Evolutionary conservation across 2,329 filamentous ascomycete species (phyloP), one percentile per base, ranked within the genome.

Genomic region (Venturia oleaginea): DNA sequence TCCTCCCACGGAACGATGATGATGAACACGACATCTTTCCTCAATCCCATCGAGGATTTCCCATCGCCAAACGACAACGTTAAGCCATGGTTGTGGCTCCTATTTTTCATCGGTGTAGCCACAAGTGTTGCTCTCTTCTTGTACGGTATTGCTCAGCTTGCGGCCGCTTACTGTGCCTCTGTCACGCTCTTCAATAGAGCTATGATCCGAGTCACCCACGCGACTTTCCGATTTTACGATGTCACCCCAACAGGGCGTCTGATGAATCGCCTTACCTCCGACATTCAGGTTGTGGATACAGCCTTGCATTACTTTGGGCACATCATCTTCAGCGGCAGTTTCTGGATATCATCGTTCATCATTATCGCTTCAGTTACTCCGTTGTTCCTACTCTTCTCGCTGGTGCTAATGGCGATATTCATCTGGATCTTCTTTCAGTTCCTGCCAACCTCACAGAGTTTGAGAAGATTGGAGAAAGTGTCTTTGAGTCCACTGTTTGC

Each of bases 181-280:
- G 89, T 88, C 69, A 78, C 80, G 7, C 83, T 97, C 61, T 96
- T 96, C 75, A 80, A 80, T 66, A 81, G 85, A 42, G 89, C 91
- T 24, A 85, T 96, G 76, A 77, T 82, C 1, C 84, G 83, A 62
- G 90, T 96, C 61, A 88, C 88, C 72, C 84, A 86, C 70, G 90
- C 92, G 0, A 92, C 88, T 0, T 96, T 97, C 76, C 86, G 91
- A 1, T 97, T 92, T 74, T 94, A 96, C 76, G 92, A 97, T 72
- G 86, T 91, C 4, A 96, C 92, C 0, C 92, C 92, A 0, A 87
- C 94, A 0, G 92, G 92, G 0, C 85, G 92, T 59, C 79, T 97
- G 67, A 96, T 96, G 90, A 97, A 97, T 73, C 85, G 92, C 6
- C 81, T 97, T 66, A 95, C 92, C 0, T 91, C 90, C 1, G 92